Base-by-base conservation (phyloP, 768 basidiomycete species). In the Lyophyllum shimeji region DNA sequence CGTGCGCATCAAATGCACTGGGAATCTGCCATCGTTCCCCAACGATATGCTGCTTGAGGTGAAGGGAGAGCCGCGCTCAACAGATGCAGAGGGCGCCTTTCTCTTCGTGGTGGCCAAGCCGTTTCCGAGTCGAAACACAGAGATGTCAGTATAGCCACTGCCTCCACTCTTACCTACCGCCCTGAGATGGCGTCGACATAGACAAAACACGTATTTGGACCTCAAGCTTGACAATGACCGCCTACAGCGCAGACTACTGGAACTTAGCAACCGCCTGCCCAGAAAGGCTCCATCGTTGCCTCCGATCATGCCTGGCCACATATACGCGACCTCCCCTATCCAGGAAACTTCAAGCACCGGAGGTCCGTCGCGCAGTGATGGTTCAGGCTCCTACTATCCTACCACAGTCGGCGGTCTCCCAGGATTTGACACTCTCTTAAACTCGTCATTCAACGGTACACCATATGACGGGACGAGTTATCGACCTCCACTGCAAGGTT, bases 181-280 rank as follows among this genome's bases (percentile, higher is more conserved):
- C 51, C 29, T 50, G 17, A 55, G 29, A 23, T 24, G 18, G 3
- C 31, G 52, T 50, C 39, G 37, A 45, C 53, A 43, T 53, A 90
- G 90, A 81, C 71, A 90, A 27, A 82, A 87, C 59, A 83, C 85
- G 0, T 83, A 86, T 61, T 63, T 97, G 33, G 94, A 96, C 65
- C 81, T 96, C 48, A 95, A 93, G 69, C 76, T 87, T 53, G 93
- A 95, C 72, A 94, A 97, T 68, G 89, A 92, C 68, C 81, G 85
- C 13, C 71, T 97, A 40, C 80, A 88, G 60, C 81, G 82, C 56
- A 84, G 85, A 24, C 69, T 88, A 31, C 67, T 71, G 1, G 79
- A 81, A 50, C 65, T 77, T 15, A 69, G 67, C 56, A 69, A 64
- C 49, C 74, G 58, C 43, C 62, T 69, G 24, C 70, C 68, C 24